phyloP scores from a whole-genome alignment of 2,329 filamentous ascomycete species.

The Colletotrichum sp. region DNA sequence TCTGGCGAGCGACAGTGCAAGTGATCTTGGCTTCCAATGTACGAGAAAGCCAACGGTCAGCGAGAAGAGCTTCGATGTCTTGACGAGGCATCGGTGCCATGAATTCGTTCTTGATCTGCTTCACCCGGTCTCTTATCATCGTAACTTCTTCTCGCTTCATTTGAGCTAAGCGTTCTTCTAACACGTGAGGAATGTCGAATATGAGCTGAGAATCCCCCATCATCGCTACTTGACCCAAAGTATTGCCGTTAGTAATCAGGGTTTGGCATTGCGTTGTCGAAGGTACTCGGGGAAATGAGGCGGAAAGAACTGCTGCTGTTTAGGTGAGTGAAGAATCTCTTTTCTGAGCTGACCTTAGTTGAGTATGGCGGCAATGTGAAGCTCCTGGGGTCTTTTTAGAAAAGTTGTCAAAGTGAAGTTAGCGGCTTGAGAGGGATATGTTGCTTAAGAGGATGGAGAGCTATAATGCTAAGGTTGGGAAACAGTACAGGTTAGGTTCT shows the following conservation, averaged over 20 bases:
- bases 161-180: not conserved
- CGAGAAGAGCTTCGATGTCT: not conserved
- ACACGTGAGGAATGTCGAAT: not conserved
- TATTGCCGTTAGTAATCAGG: not conserved
- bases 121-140: not conserved
- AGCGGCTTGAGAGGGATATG: not conserved
- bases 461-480: not conserved
- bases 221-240: not conserved
- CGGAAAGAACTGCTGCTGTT: not conserved
- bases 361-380: not conserved
- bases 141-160: not conserved
- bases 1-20: not conserved
- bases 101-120: not conserved
- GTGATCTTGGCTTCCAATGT: not conserved
- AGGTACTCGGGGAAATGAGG: not conserved
- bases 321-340: not conserved
- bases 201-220: not conserved
- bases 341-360: not conserved
- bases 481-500: not conserved
- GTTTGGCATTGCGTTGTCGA: not conserved
- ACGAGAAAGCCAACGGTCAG: not conserved
- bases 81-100: not conserved
- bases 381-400: not conserved
- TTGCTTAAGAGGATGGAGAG: not conserved
- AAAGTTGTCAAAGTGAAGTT: not conserved